Percentiles rank a stretch among this genome's conserved stretches.
Evolutionary conservation across 2,329 filamentous ascomycete species (phyloP).

Genomic region (Colletotrichum truncatum): DNA sequence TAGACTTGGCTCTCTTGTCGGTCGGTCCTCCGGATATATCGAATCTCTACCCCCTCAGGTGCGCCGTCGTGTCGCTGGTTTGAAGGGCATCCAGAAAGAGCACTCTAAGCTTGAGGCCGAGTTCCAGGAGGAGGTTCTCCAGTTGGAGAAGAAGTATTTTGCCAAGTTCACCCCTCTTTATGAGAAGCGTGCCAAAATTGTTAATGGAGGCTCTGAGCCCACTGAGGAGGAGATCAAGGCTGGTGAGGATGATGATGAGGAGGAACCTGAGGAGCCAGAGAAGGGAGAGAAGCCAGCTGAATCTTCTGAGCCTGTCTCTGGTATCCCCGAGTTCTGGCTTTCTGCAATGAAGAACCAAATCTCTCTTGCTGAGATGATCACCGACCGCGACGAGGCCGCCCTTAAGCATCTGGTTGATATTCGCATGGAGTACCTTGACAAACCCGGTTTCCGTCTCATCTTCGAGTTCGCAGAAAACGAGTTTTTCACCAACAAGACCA

Average conservation of each 20-base stretch:
- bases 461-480: conserved; percentile 97
- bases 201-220: conserved; percentile 89
- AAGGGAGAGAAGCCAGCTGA: conserved; percentile 63
- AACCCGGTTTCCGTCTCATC: conserved; percentile 96
- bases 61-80: conserved; percentile 90
- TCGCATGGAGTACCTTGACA: conserved; percentile 99
- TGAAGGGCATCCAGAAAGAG: conserved; percentile 98
- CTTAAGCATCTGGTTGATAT: conserved; percentile 92
- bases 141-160: conserved; percentile 99
- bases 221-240: conserved; percentile 87
- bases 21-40: conserved; percentile 96
- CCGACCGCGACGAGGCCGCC: conserved; percentile 93
- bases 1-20: conserved; percentile 91
- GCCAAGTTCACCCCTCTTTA: conserved; percentile 98
- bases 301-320: conserved; percentile 65
- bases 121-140: conserved; percentile 97
- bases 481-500: conserved; percentile 96
- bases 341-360: conserved; percentile 99
- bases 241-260: conserved; percentile 82
- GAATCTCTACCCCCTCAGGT: conserved; percentile 92
- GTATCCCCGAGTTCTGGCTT: conserved; percentile 99
- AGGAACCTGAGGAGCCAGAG: conserved; percentile 65
- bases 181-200: conserved; percentile 90
- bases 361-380: conserved; percentile 97
- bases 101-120: conserved; percentile 98